Base-by-base conservation (phyloP, 2,329 filamentous ascomycete genomes). In the Epichloe amarillans region DNA sequence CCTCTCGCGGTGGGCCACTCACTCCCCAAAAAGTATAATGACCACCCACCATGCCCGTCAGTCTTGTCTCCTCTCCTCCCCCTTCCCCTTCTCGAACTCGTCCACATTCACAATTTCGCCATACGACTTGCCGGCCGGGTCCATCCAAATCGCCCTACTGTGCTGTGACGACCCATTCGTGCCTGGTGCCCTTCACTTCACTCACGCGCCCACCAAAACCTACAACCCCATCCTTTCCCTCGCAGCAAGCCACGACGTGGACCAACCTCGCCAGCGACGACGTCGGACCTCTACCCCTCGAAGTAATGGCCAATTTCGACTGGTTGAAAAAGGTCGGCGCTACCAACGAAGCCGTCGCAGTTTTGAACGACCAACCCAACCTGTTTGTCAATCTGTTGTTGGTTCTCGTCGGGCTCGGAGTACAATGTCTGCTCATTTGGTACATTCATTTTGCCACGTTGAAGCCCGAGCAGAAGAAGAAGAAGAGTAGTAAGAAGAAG, bases 401-500 rank as follows among this genome's bases (percentile, higher is more conserved):
- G 61, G 75, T 77, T 53, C 67, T 81, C 51, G 60, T 77, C 59
- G 66, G 66, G 53, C 58, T 80, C 47, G 69, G 68, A 53, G 60
- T 73, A 8, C 67, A 80, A 57, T 63, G 62, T 52, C 58, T 69
- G 10, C 64, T 80, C 46, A 63, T 76, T 50, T 79, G 74, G 74
- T 79, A 72, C 65, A 81, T 81, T 59, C 76, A 80, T 65, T 73
- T 68, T 59, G 76, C 76, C 52, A 82, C 78, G 19, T 55, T 78
- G 66, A 82, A 81, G 68, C 77, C 77, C 15, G 75, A 78, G 60
- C 78, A 82, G 63, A 74, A 69, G 62, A 77, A 75, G 63, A 71
- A 70, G 61, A 72, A 71, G 47, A 63, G 60, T 37, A 55, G 70
- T 60, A 72, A 71, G 58, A 64, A 68, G 47, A 63, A 61, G 39